phyloP scores from a whole-genome alignment of 1,284 basidiomycete genomes.

The Entoloma clypeatum region DNA sequence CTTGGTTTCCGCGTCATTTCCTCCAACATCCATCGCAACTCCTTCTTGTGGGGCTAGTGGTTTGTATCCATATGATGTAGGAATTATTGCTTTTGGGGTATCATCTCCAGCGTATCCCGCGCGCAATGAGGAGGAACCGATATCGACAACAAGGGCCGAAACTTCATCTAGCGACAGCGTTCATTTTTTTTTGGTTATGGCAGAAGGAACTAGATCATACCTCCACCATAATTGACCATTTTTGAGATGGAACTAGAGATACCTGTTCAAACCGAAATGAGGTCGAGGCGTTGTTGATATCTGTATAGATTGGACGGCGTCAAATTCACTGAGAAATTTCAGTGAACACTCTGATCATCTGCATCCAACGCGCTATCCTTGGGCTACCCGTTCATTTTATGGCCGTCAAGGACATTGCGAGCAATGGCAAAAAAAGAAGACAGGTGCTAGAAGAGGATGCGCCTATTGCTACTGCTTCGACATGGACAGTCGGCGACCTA shows the following conservation, averaged over 20 bases:
- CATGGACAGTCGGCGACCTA: conserved; percentile 40
- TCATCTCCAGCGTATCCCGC: conserved; percentile 98
- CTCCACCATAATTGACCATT: conserved; percentile 75
- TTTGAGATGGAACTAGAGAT: background rate
- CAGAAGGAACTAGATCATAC: conserved; percentile 33
- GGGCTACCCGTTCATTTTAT: too few relatives aligned
- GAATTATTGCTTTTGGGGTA: conserved; percentile 88
- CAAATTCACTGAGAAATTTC: conserved; percentile 14
- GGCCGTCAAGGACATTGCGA: conserved; percentile 31
- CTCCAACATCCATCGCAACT: conserved; percentile 54
- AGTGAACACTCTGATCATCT: too few relatives aligned
- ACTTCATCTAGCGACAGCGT: too few relatives aligned
- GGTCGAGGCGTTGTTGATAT: conserved; percentile 18
- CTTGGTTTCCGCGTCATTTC: conserved; percentile 24
- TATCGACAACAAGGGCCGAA: conserved; percentile 92
- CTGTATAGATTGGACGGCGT: conserved; percentile 21
- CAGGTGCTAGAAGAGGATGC: conserved; percentile 37
- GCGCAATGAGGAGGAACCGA: conserved; percentile 86
- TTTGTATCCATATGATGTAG: conserved; percentile 84
- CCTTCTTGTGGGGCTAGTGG: conserved; percentile 44
- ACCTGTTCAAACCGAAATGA: conserved; percentile 1
- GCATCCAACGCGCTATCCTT: too few relatives aligned
- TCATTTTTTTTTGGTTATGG: too few relatives aligned
- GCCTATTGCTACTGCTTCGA: conserved; percentile 8
- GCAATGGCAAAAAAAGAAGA: conserved; percentile 55